Percentiles rank a stretch among this genome's conserved stretches.
These are phyloP conservation scores for Pythium dissimile DNA, from an alignment of 352 stramenopile genomes.

Conservation along the genomic window DNA sequence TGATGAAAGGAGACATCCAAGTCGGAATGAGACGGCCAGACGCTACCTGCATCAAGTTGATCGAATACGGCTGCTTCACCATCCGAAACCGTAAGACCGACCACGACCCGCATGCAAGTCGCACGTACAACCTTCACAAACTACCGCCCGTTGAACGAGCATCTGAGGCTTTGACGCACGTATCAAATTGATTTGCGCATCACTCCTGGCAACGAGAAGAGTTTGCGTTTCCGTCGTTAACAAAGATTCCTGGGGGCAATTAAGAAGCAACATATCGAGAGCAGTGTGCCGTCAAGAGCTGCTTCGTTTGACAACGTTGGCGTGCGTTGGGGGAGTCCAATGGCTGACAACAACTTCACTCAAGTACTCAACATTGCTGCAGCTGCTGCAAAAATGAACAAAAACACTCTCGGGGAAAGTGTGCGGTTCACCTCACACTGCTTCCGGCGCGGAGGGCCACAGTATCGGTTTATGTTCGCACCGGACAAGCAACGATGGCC, in stretches of 20 bases:
- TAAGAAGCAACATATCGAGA: background rate
- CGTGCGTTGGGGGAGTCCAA: background rate
- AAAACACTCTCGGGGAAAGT: background rate
- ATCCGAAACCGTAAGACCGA: constrained; percentile 7
- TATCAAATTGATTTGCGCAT: background rate
- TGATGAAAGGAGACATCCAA: constrained; percentile 9
- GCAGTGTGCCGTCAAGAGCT: background rate
- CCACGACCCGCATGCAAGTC: constrained; percentile 4
- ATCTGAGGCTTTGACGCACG: background rate
- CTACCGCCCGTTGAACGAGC: background rate
- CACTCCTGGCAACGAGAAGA: background rate
- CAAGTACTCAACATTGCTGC: background rate
- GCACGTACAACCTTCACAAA: constrained; percentile 3
- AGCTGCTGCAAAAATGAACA: background rate
- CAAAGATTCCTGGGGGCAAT: background rate
- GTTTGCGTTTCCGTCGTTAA: background rate
- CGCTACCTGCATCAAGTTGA: background rate
- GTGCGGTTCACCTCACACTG: constrained; percentile 14
- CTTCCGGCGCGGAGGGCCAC: background rate
- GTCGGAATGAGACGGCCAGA: background rate
- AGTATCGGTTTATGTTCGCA: constrained; percentile 15
- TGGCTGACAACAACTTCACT: constrained; percentile 3
- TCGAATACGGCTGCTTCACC: constrained; percentile 15
- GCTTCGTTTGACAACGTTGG: background rate
- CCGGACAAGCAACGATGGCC: constrained; percentile 1